Evolutionary conservation across 345 rosid genomes (phyloP).

Genomic region (Eucalyptus polyanthemos): DNA sequence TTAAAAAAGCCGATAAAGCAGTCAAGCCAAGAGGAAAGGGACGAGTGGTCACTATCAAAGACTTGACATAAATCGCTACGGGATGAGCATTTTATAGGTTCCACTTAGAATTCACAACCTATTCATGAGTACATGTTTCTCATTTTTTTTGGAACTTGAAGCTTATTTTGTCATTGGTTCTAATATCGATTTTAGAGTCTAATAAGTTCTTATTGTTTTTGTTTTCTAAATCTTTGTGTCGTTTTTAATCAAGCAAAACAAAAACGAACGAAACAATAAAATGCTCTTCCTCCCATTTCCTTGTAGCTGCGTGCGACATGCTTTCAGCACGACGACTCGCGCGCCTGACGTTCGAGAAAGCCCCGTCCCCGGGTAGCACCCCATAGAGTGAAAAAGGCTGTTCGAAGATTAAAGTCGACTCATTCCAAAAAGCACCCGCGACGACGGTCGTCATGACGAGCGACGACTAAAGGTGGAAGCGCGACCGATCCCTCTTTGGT

Average conservation of each 20-base stretch:
- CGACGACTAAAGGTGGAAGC: neutral
- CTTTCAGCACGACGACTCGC: too few relatives aligned
- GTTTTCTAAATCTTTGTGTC: too few relatives aligned
- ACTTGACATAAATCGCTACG: neutral
- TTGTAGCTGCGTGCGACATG: too few relatives aligned
- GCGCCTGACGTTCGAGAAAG: too few relatives aligned
- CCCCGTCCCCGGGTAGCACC: neutral
- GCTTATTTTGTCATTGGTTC: too few relatives aligned
- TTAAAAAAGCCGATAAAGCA: neutral
- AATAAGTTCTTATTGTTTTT: too few relatives aligned
- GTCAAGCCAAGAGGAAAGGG: neutral
- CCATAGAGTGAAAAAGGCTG: neutral
- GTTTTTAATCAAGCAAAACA: too few relatives aligned
- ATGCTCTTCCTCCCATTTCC: too few relatives aligned
- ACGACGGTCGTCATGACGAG: neutral
- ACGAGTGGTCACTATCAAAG: neutral
- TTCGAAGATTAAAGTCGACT: neutral
- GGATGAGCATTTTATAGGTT: neutral
- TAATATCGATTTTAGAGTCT: too few relatives aligned
- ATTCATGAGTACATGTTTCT: rapidly evolving
- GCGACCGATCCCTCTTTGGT: neutral
- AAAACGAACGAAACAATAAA: too few relatives aligned
- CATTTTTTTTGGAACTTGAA: too few relatives aligned
- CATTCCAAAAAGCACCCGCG: neutral
- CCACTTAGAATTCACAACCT: rapidly evolving